Percentiles rank a stretch among this genome's conserved stretches.
Conservation (phyloP, 345 rosid genomes). For the Trapa incisa region DNA sequence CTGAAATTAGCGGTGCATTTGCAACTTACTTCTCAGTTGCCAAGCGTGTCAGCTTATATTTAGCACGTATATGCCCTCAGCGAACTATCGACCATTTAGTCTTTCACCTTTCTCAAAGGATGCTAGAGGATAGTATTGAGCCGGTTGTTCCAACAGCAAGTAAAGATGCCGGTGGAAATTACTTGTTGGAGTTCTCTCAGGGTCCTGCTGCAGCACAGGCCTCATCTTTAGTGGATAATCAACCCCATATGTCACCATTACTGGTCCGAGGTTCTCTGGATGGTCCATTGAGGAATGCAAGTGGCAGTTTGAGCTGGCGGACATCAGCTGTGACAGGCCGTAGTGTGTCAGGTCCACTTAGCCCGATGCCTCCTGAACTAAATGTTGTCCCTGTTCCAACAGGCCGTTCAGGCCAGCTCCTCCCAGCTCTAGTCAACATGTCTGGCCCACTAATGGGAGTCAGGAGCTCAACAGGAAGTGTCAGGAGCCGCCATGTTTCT, state of each 20-base stretch:
- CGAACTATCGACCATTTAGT: slow-evolving; percentile 95
- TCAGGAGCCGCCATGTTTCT: slow-evolving; percentile 90
- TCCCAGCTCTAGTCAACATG: slow-evolving; percentile 83
- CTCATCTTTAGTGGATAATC: slow-evolving; percentile 57
- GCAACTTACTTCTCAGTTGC: slow-evolving; percentile 99
- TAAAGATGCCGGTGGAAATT: slow-evolving; percentile 61
- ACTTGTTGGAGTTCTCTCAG: slow-evolving; percentile 92
- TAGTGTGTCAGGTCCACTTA: slow-evolving; percentile 84
- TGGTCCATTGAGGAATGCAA: slow-evolving; percentile 86
- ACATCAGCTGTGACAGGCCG: slow-evolving; percentile 78
- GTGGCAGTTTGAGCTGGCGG: slow-evolving; percentile 95
- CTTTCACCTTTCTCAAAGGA: slow-evolving; percentile 83
- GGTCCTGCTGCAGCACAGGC: slow-evolving; percentile 73
- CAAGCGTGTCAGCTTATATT: slow-evolving; percentile 88
- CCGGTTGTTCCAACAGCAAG: slow-evolving; percentile 43
- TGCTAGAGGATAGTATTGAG: slow-evolving; percentile 90
- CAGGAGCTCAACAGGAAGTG: slow-evolving; percentile 89
- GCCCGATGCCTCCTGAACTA: slow-evolving; percentile 89
- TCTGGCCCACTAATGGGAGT: slow-evolving; percentile 96
- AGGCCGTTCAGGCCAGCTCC: slow-evolving; percentile 90
- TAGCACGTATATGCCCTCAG: slow-evolving; percentile 95
- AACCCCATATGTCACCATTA: slow-evolving; percentile 92
- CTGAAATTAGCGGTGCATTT: slow-evolving; percentile 98
- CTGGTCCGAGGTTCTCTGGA: slow-evolving; percentile 95
- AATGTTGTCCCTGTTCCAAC: slow-evolving; percentile 65